These are phyloP conservation scores for Santalum album DNA, from an alignment of 164 flowering plant genomes.

Conservation along the genomic window DNA sequence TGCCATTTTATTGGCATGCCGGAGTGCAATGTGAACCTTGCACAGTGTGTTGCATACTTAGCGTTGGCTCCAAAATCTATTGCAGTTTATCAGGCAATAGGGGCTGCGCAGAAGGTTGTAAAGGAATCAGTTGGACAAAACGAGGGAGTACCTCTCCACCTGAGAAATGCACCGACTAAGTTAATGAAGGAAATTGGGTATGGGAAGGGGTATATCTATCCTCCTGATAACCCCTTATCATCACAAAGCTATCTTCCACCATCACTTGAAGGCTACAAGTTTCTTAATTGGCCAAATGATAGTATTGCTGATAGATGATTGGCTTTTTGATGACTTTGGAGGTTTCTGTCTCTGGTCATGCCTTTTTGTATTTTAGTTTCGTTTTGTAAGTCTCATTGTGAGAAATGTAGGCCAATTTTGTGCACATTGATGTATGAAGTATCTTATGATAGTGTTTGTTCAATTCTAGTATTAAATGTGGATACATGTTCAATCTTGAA, in stretches of 20 bases:
- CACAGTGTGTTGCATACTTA: slow-evolving; percentile 80
- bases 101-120: slow-evolving; percentile 54
- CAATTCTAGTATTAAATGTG: no score
- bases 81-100: slow-evolving; percentile 52
- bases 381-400: no score
- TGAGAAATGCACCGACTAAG: slow-evolving; percentile 90
- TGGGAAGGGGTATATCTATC: slow-evolving; percentile 65
- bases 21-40: slow-evolving; percentile 70
- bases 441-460: no score
- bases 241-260: slow-evolving; percentile 57
- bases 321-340: no score
- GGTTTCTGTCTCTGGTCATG: no score
- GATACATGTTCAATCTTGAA: no score
- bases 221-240: slow-evolving; percentile 51
- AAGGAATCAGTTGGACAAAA: slow-evolving; percentile 78
- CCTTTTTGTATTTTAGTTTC: no score
- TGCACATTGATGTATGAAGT: no score
- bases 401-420: no score
- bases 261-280: slow-evolving; percentile 55
- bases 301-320: no score
- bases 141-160: slow-evolving; percentile 79
- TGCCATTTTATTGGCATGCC: slow-evolving; percentile 93
- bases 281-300: slow-evolving; percentile 52
- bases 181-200: slow-evolving; percentile 85
- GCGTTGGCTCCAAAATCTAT: slow-evolving; percentile 83